These are phyloP conservation scores for Exutisphaerella laricina DNA, from an alignment of 2,329 filamentous ascomycete genomes.

Conservation along the genomic window DNA sequence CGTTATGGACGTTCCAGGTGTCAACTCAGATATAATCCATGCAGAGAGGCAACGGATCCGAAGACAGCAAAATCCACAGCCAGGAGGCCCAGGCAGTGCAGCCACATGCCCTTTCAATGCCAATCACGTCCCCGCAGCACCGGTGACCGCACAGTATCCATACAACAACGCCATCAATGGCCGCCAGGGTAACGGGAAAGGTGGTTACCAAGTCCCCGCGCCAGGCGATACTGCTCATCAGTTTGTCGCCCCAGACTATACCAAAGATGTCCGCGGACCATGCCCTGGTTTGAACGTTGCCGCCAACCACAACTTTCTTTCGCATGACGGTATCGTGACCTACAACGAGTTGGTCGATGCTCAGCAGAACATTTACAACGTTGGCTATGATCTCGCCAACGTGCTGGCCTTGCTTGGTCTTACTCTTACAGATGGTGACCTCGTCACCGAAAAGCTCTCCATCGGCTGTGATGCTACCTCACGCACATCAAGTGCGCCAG, in stretches of 20 bases:
- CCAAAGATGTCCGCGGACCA: constrained; percentile 38
- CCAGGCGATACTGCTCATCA: constrained; percentile 36
- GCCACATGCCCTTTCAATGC: constrained; percentile 35
- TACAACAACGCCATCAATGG: constrained; percentile 43
- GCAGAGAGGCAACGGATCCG: constrained; percentile 15
- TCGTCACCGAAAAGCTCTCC: constrained; percentile 39
- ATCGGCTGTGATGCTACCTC: constrained; percentile 44
- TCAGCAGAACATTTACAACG: constrained; percentile 44
- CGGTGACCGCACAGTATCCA: constrained; percentile 34
- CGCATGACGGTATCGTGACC: constrained; percentile 40
- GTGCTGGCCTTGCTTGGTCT: constrained; percentile 39
- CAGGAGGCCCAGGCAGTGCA: constrained; percentile 27
- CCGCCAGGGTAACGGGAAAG: constrained; percentile 36
- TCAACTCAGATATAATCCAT: constrained; percentile 34
- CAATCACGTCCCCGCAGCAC: constrained; percentile 29
- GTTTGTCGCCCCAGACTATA: constrained; percentile 33
- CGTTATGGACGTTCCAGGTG: constrained; percentile 34
- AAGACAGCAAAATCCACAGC: constrained; percentile 28
- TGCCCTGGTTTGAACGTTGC: constrained; percentile 42
- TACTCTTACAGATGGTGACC: constrained; percentile 37
- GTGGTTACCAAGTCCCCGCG: constrained; percentile 43
- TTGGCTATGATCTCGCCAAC: constrained; percentile 39
- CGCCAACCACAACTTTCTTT: constrained; percentile 42
- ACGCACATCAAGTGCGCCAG: constrained; percentile 35
- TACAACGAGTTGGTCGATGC: constrained; percentile 43